Conservation (phyloP, 192 early-diverging fungal species). For the Coemansia sp. region DNA sequence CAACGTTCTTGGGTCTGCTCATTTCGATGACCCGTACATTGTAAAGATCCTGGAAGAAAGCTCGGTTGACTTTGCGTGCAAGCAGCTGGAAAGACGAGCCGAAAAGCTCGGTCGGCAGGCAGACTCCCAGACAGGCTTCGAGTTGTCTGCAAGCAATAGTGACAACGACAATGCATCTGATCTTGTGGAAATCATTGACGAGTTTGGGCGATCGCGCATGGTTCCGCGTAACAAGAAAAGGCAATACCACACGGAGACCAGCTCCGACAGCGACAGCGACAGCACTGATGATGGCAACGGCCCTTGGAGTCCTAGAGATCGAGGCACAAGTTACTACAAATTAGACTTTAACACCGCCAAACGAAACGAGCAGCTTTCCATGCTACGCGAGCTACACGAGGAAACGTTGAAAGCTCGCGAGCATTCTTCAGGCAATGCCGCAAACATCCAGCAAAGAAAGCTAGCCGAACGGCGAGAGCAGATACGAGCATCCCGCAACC, state of each 20-base stretch:
- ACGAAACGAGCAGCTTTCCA: slow-evolving; percentile 31
- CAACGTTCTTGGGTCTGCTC: not conserved
- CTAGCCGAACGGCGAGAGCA: slow-evolving; percentile 18
- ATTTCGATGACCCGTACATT: slow-evolving; percentile 25
- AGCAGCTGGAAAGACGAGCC: slow-evolving; percentile 7
- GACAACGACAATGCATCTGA: not conserved
- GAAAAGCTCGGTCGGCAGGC: not conserved
- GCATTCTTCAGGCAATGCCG: slow-evolving; percentile 9
- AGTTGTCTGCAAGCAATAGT: not conserved
- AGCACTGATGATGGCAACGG: not conserved
- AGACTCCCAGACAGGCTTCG: not conserved
- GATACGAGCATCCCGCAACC: not conserved
- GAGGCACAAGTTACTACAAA: slow-evolving; percentile 24
- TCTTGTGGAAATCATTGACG: slow-evolving; percentile 45
- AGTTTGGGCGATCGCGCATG: slow-evolving; percentile 47
- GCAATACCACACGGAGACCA: slow-evolving; percentile 5
- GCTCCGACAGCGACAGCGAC: slow-evolving; percentile 7
- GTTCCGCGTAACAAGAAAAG: slow-evolving; percentile 21
- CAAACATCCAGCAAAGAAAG: slow-evolving; percentile 17
- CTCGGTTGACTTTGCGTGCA: slow-evolving; percentile 46
- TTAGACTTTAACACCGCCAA: slow-evolving; percentile 15
- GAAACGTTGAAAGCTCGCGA: slow-evolving; percentile 21
- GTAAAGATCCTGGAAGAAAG: slow-evolving; percentile 37
- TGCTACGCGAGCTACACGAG: slow-evolving; percentile 18
- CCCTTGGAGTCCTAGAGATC: slow-evolving; percentile 3